A percentile compares a stretch with the other conserved stretches of the same genome.
Evolutionary conservation across 2,329 filamentous ascomycete species (phyloP).

Genomic region (Colletotrichum phormii): DNA sequence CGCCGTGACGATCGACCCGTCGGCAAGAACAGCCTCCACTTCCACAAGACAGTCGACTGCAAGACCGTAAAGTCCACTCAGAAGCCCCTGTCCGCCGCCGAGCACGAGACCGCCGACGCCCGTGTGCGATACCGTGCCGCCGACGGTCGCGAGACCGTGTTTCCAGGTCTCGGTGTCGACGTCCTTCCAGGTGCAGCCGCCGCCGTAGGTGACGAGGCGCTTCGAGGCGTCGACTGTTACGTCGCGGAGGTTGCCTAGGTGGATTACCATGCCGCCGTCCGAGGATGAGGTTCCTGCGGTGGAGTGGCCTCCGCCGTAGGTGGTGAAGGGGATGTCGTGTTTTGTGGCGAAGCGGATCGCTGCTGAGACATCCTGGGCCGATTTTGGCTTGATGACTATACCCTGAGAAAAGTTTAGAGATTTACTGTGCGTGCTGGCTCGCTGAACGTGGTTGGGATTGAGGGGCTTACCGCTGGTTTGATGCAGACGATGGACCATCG

Average conservation of each 20-base stretch:
- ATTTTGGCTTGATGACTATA: background rate
- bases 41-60: constrained; percentile 54
- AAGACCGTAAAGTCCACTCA: constrained; percentile 66
- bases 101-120: constrained; percentile 70
- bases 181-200: constrained; percentile 65
- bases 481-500: constrained; percentile 52
- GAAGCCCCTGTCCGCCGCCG: constrained; percentile 69
- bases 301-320: background rate
- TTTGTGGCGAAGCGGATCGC: background rate
- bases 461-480: constrained; percentile 46
- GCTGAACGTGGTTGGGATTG: constrained; percentile 47
- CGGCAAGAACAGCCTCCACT: constrained; percentile 52
- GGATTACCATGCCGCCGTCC: background rate
- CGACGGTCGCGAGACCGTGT: constrained; percentile 67
- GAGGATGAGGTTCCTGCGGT: background rate
- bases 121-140: constrained; percentile 72
- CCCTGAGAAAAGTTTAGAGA: background rate
- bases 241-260: background rate
- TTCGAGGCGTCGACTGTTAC: background rate
- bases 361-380: background rate
- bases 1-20: constrained; percentile 50
- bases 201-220: constrained; percentile 49
- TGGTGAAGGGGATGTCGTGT: background rate
- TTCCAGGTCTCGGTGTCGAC: constrained; percentile 63
- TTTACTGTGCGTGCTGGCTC: constrained; percentile 47